Percentiles rank a stretch among this genome's conserved stretches.
Conservation (phyloP, 768 basidiomycete genomes). For the Lactifluus subvellereus region DNA sequence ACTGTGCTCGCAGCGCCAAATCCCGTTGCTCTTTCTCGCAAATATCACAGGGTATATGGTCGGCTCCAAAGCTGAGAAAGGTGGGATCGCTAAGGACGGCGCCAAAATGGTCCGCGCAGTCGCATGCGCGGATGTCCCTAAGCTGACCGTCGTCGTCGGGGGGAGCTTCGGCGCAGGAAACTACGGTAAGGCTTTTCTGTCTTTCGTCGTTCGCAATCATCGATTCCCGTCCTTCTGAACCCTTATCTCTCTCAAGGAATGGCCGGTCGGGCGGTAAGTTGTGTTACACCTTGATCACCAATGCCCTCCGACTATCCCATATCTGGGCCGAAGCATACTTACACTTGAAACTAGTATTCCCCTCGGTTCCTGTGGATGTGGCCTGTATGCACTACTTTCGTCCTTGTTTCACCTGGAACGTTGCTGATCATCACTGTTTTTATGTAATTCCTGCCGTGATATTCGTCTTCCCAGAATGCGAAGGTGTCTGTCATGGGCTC, state of each 20-base stretch:
- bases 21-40: slow-evolving; percentile 88
- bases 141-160: slow-evolving; percentile 88
- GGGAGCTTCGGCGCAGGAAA: slow-evolving; percentile 95
- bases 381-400: slow-evolving; percentile 55
- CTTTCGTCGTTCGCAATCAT: slow-evolving; percentile 7
- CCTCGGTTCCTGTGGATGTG: slow-evolving; percentile 98
- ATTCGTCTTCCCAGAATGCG: slow-evolving; percentile 52
- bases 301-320: neutral
- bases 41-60: slow-evolving; percentile 99
- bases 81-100: slow-evolving; percentile 92
- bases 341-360: slow-evolving; percentile 55
- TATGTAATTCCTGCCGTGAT: neutral
- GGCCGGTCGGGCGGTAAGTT: slow-evolving; percentile 84
- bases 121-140: slow-evolving; percentile 90
- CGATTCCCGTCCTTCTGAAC: neutral
- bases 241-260: slow-evolving; percentile 50
- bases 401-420: slow-evolving; percentile 9
- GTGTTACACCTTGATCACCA: neutral
- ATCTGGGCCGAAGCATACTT: neutral
- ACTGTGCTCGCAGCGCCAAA: slow-evolving; percentile 84
- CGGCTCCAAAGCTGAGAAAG: slow-evolving; percentile 89
- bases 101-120: slow-evolving; percentile 98
- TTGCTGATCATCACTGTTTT: neutral
- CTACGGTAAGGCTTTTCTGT: slow-evolving; percentile 54
- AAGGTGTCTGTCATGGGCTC: slow-evolving; percentile 96